Conservation (phyloP, 495 filamentous ascomycete genomes). For the Chlorociboria aeruginascens region DNA sequence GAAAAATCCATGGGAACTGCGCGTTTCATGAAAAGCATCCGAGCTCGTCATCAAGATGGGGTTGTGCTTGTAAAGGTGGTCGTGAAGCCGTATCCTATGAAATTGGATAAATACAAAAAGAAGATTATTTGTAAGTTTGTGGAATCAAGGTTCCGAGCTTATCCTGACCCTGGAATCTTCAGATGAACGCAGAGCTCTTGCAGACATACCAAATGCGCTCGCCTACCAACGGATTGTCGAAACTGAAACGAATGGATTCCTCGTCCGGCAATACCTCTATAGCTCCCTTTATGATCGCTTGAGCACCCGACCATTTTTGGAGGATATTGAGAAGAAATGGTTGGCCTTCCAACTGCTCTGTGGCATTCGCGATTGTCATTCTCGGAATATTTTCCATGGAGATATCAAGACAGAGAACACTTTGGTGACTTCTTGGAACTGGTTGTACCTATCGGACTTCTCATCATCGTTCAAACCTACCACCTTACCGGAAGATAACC, state of each 20-base stretch:
- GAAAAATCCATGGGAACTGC: conserved; percentile 87
- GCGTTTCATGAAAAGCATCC: conserved; percentile 95
- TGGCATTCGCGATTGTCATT: conserved; percentile 84
- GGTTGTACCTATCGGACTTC: conserved; percentile 95
- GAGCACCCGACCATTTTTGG: conserved; percentile 91
- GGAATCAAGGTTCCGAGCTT: not conserved
- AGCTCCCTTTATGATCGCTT: conserved; percentile 96
- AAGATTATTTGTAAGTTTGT: conserved; percentile 53
- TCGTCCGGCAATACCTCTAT: conserved; percentile 93
- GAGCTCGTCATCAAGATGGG: conserved; percentile 80
- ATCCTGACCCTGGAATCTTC: conserved; percentile 1
- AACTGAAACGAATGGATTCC: conserved; percentile 79
- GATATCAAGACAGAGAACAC: conserved; percentile 98
- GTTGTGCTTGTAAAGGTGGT: conserved; percentile 87
- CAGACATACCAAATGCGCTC: conserved; percentile 82
- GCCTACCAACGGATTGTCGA: conserved; percentile 83
- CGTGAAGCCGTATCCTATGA: conserved; percentile 76
- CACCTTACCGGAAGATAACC: conserved; percentile 91
- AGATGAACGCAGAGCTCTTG: conserved; percentile 72
- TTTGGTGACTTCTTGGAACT: conserved; percentile 97
- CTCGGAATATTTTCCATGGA: conserved; percentile 84
- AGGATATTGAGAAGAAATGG: conserved; percentile 98
- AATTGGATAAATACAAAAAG: conserved; percentile 64
- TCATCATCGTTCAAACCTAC: conserved; percentile 92
- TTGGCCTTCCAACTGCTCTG: conserved; percentile 92